Evolutionary conservation across 2,329 filamentous ascomycete genomes (phyloP), one percentile per base, ranked within the genome.

Genomic region (Venturia effusa): DNA sequence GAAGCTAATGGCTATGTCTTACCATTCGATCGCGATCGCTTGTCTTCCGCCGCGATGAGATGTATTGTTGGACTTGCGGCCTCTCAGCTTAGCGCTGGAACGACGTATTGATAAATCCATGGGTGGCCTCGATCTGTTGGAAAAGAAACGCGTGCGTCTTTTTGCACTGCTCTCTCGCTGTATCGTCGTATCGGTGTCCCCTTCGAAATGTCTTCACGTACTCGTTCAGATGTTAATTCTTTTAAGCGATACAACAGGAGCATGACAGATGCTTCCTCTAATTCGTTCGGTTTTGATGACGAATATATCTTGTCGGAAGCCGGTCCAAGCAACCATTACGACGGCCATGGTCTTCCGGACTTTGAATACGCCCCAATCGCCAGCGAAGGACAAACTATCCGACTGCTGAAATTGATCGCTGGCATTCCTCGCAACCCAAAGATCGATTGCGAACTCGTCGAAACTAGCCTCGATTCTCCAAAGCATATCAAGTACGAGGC

Each of bases 401-500:
- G 67, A 6, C 40, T 68, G 7, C 64, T 68, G 27, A 67, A 66
- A 13, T 59, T 68, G 3, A 40, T 66, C 24, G 65, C 67, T 13
- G 67, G 66, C 57, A 61, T 39, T 30, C 30, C 37, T 15, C 37
- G 63, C 11, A 67, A 67, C 30, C 64, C 67, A 1, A 60, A 65
- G 13, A 59, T 68, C 19, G 64, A 67, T 27, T 69, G 68, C 64
- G 64, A 67, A 39, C 57, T 67, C n/a, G 61, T 68, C 34, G 62
- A 43, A 11, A 61, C 48, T 5, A 10, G 37, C n/a, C 24, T 61
- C 17, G 59, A 61, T 41, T 37, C 30, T 19, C 13, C 30, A 13
- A 40, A 17, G 24, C 54, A 39, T 32, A 39, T n/a, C 24, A 24
- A 62, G 27, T 70, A 69, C 40, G 68, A 69, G 30, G 69, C 69